A percentile compares a stretch with the other conserved stretches of the same genome.
phyloP scores from a whole-genome alignment of 306 rosid genomes.

The Aeschynomene evenia region DNA sequence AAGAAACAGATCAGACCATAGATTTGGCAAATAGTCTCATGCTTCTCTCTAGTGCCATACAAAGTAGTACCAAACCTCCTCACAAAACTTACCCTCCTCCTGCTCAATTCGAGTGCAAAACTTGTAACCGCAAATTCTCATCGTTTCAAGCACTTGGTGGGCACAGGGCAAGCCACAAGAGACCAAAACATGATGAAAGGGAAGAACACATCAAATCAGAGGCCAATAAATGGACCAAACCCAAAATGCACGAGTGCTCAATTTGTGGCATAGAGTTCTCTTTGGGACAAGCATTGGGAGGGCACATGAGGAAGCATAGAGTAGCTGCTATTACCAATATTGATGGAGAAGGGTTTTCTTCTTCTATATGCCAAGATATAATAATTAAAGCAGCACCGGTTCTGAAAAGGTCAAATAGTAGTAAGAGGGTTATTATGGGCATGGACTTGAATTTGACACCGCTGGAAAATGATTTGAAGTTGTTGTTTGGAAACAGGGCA shows the following conservation, averaged over 20 bases:
- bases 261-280: conserved; percentile 64
- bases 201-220: conserved; percentile 3
- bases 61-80: neutral
- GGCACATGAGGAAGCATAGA: conserved; percentile 80
- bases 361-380: conserved; percentile 2
- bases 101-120: conserved; percentile 38
- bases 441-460: conserved; percentile 84
- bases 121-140: conserved; percentile 45
- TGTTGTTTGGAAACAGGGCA: conserved; percentile 70
- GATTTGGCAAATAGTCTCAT: conserved; percentile 24
- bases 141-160: conserved; percentile 51
- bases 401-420: conserved; percentile 55
- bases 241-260: conserved; percentile 53
- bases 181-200: conserved; percentile 11
- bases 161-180: conserved; percentile 49
- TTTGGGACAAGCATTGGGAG: conserved; percentile 84
- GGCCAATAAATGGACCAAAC: neutral
- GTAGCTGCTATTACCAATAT: neutral
- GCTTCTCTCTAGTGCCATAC: conserved; percentile 4
- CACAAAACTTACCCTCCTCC: neutral
- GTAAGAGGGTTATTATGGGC: conserved; percentile 51
- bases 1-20: conserved; percentile 12
- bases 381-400: conserved; percentile 35
- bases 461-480: conserved; percentile 75
- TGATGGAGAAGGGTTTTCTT: conserved; percentile 17